Base-by-base conservation (phyloP, 225 moss, liverwort and hornwort genomes). In the Thuidium tamariscinum region DNA sequence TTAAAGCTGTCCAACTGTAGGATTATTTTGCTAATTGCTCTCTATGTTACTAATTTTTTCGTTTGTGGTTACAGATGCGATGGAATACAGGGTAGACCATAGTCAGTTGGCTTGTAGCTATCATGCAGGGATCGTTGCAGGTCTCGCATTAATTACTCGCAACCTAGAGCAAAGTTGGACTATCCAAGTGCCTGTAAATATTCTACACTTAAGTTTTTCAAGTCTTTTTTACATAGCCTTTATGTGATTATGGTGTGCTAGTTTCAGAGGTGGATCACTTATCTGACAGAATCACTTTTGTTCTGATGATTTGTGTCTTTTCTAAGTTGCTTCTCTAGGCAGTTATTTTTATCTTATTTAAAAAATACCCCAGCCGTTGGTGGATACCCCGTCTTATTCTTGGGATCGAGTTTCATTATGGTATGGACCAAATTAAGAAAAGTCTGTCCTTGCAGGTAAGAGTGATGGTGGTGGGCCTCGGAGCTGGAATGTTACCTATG, bases 401-500 rank as follows among this genome's bases (percentile, higher is more conserved):
- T 86, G 57, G 75, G 76, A 48, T 83, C 46, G 46, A 55, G 29
- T 41, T 71, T 74, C 26, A 55, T 87, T 74, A 64, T 72, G 36
- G 48, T 86, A 77, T 82, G 71, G 32, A 74, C 87, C 71, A 29
- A 61, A 55, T 63, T 87, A 70, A 70, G n/a, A 77, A 27, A 51
- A 72, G 44, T 42, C 54, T 64, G 37, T 46, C 44, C 52, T 74
- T 81, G 78, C 92, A 97, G 97, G 90, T 95, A 68, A 93, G 92
- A 89, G 93, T 92, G 88, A 92, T 99, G 95, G 89, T 99, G 68
- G 96, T 99, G 79, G 98, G 98, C 55, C 96, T 99, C 85, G 98
- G 98, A 90, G 98, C 98, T 27, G 98, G 98, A 77, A 68, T 95
- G 82, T 91, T 99, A 55, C 98, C 98, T 64, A 96, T 99, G 98